phyloP scores from a whole-genome alignment of 148 eudicot genomes.

The Vaccinium macrocarpon region DNA sequence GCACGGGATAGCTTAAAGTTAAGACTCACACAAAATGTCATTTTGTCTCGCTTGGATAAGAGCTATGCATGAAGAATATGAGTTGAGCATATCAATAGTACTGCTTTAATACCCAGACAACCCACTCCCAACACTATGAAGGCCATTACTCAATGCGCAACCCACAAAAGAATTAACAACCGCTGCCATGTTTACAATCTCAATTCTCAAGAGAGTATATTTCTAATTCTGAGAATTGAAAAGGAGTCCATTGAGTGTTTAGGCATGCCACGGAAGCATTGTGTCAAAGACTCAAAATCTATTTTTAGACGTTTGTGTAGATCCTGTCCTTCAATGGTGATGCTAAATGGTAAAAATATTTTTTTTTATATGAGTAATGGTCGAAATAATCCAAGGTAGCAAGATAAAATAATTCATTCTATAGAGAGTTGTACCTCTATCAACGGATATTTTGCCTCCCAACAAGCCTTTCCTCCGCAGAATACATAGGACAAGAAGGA shows the following conservation, averaged over 20 bases:
- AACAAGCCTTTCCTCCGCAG: slow-evolving; percentile 39
- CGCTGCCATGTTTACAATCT: not conserved
- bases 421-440: slow-evolving; percentile 36
- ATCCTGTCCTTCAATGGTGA: not conserved
- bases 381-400: not conserved
- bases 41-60: not conserved
- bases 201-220: not conserved
- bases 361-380: not conserved
- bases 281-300: slow-evolving; percentile 5
- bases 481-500: slow-evolving; percentile 29
- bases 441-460: slow-evolving; percentile 36
- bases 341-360: not conserved
- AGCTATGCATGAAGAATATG: not conserved
- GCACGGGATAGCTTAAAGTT: not conserved
- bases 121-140: not conserved
- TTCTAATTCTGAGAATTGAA: not conserved
- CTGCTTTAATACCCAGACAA: not conserved
- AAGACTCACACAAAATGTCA: not conserved
- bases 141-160: not conserved
- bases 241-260: not conserved
- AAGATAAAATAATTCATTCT: not conserved
- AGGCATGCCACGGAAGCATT: not conserved
- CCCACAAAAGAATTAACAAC: not conserved
- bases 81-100: not conserved
- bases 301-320: not conserved